Percentiles rank a stretch among this genome's conserved stretches.
Evolutionary conservation across 768 basidiomycete genomes (phyloP).

Genomic region (Lactarius sanguifluus): DNA sequence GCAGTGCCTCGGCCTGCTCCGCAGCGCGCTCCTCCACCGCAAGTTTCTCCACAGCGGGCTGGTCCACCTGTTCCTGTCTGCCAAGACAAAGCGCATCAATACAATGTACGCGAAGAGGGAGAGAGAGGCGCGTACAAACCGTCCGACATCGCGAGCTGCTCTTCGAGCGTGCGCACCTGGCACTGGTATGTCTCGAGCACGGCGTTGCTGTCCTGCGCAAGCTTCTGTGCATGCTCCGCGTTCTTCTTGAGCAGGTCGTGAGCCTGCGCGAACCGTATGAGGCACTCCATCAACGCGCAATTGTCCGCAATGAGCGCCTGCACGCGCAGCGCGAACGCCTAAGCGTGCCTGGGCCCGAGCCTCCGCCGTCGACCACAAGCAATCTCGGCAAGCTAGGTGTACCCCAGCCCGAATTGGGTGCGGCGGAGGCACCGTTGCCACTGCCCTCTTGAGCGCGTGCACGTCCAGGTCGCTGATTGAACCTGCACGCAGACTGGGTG

Average conservation of each 20-base stretch:
- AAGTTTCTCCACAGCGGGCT: slow-evolving; percentile 58
- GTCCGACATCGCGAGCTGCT: slow-evolving; percentile 58
- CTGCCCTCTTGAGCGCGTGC: too few relatives aligned
- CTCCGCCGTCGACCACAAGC: slow-evolving; percentile 20
- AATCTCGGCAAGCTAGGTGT: slow-evolving; percentile 25
- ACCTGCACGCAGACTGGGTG: too few relatives aligned
- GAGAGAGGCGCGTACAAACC: slow-evolving; percentile 46
- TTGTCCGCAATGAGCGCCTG: slow-evolving; percentile 84
- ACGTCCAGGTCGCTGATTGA: too few relatives aligned
- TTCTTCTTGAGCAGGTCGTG: slow-evolving; percentile 91
- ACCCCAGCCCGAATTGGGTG: slow-evolving; percentile 23
- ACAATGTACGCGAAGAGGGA: slow-evolving; percentile 1
- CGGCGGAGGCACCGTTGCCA: not conserved
- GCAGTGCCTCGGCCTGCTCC: slow-evolving; percentile 71
- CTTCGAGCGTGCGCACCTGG: slow-evolving; percentile 79
- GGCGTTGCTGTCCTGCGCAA: slow-evolving; percentile 76
- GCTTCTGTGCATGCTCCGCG: slow-evolving; percentile 86
- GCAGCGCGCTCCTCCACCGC: slow-evolving; percentile 60
- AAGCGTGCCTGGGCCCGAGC: slow-evolving; percentile 45
- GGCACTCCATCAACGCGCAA: slow-evolving; percentile 78
- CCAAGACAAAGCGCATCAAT: not conserved
- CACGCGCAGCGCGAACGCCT: slow-evolving; percentile 75
- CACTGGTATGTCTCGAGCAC: slow-evolving; percentile 92
- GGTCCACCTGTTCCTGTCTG: slow-evolving; percentile 73
- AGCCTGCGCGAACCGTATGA: slow-evolving; percentile 83